These are phyloP conservation scores for Coemansia sp. DNA, from an alignment of 192 early-diverging fungal genomes.

Conservation along the genomic window DNA sequence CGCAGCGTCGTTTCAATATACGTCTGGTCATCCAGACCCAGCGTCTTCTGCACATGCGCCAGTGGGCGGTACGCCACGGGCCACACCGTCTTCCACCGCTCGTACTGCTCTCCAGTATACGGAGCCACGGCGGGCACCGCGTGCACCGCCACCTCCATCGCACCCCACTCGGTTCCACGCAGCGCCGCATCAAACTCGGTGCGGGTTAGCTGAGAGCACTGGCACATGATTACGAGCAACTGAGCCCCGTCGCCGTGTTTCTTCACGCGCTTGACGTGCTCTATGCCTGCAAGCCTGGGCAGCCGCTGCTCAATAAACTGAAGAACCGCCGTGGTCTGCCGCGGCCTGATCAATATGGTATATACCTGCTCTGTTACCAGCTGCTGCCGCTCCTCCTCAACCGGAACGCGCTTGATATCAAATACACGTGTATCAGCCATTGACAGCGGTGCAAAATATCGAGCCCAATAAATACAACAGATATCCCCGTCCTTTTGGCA, in stretches of 20 bases:
- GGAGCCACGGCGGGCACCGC: slow-evolving; percentile 61
- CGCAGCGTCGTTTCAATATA: slow-evolving; percentile 11
- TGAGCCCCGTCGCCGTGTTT: not conserved
- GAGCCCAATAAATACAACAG: no score
- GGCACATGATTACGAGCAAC: slow-evolving; percentile 29
- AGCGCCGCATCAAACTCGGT: slow-evolving; percentile 1
- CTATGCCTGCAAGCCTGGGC: slow-evolving; percentile 29
- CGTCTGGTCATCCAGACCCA: slow-evolving; percentile 9
- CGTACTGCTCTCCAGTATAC: slow-evolving; percentile 64
- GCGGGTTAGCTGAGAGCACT: slow-evolving; percentile 13
- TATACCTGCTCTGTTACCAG: slow-evolving; percentile 37
- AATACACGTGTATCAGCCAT: not conserved
- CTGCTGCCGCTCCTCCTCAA: slow-evolving; percentile 27
- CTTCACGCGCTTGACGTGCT: slow-evolving; percentile 45
- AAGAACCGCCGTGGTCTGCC: slow-evolving; percentile 16
- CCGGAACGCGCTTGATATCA: slow-evolving; percentile 19
- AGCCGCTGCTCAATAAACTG: slow-evolving; percentile 9
- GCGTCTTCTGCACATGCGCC: slow-evolving; percentile 4
- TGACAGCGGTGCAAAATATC: not conserved
- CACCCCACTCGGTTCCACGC: slow-evolving; percentile 17
- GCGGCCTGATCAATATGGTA: slow-evolving; percentile 5
- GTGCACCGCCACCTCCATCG: not conserved
- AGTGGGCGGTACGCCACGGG: slow-evolving; percentile 67
- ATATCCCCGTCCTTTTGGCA: no score
- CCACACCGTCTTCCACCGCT: slow-evolving; percentile 76